These are phyloP conservation scores for Poronia punctata DNA, from an alignment of 495 filamentous ascomycete genomes.

Conservation along the genomic window DNA sequence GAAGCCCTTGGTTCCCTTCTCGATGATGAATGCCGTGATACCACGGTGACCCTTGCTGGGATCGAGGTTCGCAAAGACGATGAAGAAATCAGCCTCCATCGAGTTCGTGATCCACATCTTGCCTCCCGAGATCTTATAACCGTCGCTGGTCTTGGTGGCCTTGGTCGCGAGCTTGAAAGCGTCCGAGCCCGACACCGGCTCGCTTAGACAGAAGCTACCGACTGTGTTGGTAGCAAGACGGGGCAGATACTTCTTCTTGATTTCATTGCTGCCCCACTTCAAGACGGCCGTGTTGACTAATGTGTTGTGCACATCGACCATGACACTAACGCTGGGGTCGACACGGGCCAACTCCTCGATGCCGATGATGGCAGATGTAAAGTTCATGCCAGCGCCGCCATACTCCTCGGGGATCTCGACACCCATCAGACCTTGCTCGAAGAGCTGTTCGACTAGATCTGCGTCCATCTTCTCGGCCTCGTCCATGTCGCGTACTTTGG, in stretches of 20 bases:
- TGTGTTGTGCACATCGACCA: slow-evolving; percentile 96
- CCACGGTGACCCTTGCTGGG: slow-evolving; percentile 86
- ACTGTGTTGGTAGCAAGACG: slow-evolving; percentile 82
- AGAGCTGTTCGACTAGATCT: slow-evolving; percentile 78
- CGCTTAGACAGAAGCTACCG: slow-evolving; percentile 93
- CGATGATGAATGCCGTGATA: slow-evolving; percentile 92
- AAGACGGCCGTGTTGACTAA: slow-evolving; percentile 90
- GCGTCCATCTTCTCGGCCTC: slow-evolving; percentile 94
- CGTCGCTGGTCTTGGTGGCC: slow-evolving; percentile 64
- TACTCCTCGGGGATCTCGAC: slow-evolving; percentile 97
- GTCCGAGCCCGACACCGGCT: slow-evolving; percentile 89
- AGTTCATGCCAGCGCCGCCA: slow-evolving; percentile 97
- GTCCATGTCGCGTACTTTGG: slow-evolving; percentile 96
- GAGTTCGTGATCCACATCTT: slow-evolving; percentile 99
- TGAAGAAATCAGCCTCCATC: slow-evolving; percentile 89
- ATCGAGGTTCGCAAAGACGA: slow-evolving; percentile 94
- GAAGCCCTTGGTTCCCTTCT: slow-evolving; percentile 86
- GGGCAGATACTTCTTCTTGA: slow-evolving; percentile 81
- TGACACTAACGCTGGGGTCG: slow-evolving; percentile 88
- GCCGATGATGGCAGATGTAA: slow-evolving; percentile 88
- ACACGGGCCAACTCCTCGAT: slow-evolving; percentile 95
- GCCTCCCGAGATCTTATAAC: slow-evolving; percentile 78
- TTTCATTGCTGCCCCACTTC: slow-evolving; percentile 68
- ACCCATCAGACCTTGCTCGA: slow-evolving; percentile 97
- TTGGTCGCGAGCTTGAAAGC: slow-evolving; percentile 92